Conservation (phyloP, 1,284 basidiomycete species). For the Marasmius tenuissimus region DNA sequence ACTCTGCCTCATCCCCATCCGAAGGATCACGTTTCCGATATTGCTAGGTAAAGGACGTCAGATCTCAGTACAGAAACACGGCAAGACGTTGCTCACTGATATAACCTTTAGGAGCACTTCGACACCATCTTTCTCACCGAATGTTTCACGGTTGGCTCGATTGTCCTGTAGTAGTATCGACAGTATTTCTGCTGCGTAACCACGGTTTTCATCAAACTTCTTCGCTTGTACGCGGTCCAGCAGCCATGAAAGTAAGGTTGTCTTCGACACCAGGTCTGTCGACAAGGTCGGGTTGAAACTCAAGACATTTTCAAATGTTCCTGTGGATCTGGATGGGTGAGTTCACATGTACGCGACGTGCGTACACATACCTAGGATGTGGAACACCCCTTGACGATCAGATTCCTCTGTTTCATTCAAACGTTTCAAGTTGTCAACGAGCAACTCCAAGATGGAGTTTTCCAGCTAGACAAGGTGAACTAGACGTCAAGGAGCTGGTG, state of each 20-base stretch:
- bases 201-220: constrained; percentile 80
- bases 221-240: constrained; percentile 76
- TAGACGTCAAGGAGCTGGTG: not conserved
- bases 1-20: constrained; percentile 91
- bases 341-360: constrained; percentile 5
- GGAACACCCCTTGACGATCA: constrained; percentile 88
- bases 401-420: constrained; percentile 85
- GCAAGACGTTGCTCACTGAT: constrained; percentile 57
- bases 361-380: constrained; percentile 68
- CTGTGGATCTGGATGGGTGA: constrained; percentile 36
- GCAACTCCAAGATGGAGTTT: constrained; percentile 82
- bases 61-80: not conserved
- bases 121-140: constrained; percentile 75
- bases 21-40: constrained; percentile 82
- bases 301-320: constrained; percentile 91
- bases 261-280: constrained; percentile 68
- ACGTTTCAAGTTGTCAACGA: constrained; percentile 86
- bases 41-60: constrained; percentile 51
- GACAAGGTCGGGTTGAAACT: constrained; percentile 82
- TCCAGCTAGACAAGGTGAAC: constrained; percentile 53
- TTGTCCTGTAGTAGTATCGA: constrained; percentile 86
- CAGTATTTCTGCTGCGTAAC: constrained; percentile 86
- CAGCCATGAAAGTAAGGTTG: constrained; percentile 79
- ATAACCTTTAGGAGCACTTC: constrained; percentile 78
- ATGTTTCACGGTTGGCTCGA: constrained; percentile 58